Conservation (phyloP, 129 eudicot species). For the Pseudognaphalium luteoalbum region DNA sequence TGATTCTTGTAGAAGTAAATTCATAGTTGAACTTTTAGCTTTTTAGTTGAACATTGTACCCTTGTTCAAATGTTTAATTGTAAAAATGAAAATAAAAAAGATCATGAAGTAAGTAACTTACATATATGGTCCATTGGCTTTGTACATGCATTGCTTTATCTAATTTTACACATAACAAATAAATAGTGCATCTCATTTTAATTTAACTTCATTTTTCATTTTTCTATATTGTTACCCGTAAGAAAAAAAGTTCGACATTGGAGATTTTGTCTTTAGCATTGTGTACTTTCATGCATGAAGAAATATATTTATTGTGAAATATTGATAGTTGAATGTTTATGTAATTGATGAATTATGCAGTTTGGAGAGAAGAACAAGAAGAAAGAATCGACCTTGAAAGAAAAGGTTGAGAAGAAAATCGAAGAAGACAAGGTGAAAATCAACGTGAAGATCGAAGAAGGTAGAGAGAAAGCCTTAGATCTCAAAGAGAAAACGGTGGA, state of each 20-base stretch:
- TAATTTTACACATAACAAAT: too few relatives aligned
- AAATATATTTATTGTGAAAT: neutral
- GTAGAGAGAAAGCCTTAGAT: constrained; percentile 22
- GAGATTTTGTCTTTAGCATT: neutral
- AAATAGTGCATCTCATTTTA: too few relatives aligned
- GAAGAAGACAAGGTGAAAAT: constrained; percentile 36
- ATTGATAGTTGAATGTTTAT: constrained; percentile 2
- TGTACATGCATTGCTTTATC: too few relatives aligned
- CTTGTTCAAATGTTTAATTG: too few relatives aligned
- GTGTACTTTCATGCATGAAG: neutral
- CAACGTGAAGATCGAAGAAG: constrained; percentile 31
- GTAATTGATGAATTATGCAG: constrained; percentile 32
- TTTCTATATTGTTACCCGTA: neutral
- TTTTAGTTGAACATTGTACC: neutral
- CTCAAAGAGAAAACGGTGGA: constrained; percentile 44
- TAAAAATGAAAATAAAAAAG: too few relatives aligned
- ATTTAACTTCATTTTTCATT: too few relatives aligned
- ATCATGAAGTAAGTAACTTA: too few relatives aligned
- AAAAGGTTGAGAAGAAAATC: constrained; percentile 45
- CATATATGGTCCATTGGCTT: too few relatives aligned
- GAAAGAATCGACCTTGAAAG: constrained; percentile 70
- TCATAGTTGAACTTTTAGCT: neutral
- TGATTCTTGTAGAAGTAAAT: neutral
- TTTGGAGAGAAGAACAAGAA: constrained; percentile 64
- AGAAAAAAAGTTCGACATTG: neutral